phyloP scores from a whole-genome alignment of 2,329 filamentous ascomycete species.

The Elsinoe perseae region DNA sequence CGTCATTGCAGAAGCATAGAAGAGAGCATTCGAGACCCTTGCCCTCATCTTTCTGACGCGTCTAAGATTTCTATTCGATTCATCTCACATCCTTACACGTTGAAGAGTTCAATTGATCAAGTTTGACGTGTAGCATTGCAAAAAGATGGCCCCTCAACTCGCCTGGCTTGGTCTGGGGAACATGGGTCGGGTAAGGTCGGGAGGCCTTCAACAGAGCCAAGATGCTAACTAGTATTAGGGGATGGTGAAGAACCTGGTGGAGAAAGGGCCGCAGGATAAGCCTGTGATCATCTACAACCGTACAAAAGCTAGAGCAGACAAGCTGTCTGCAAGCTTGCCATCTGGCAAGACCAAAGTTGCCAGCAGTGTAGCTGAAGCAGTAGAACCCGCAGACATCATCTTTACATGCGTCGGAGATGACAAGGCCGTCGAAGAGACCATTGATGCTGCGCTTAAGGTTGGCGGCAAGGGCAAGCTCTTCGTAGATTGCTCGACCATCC shows the following conservation, averaged over 20 bases:
- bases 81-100: not conserved
- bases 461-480: constrained; percentile 63
- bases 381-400: constrained; percentile 64
- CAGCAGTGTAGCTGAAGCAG: constrained; percentile 56
- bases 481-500: constrained; percentile 80
- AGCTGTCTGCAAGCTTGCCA: constrained; percentile 55
- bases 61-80: not conserved
- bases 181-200: constrained; percentile 61
- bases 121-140: too few species aligned
- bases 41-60: not conserved
- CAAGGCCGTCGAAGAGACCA: constrained; percentile 57
- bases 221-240: constrained; percentile 44
- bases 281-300: constrained; percentile 78
- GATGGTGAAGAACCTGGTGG: constrained; percentile 75
- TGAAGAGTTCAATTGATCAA: too few species aligned
- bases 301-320: constrained; percentile 56
- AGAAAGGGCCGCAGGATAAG: constrained; percentile 63
- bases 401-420: constrained; percentile 79
- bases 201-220: not conserved
- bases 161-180: constrained; percentile 81
- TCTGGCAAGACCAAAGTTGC: constrained; percentile 57
- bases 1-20: constrained; percentile 3
- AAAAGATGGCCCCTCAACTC: constrained; percentile 47
- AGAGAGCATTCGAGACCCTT: not conserved
- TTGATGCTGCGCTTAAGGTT: constrained; percentile 48